These are phyloP conservation scores for Bimuria novae-zelandiae DNA, from an alignment of 2,329 filamentous ascomycete species.

Conservation along the genomic window DNA sequence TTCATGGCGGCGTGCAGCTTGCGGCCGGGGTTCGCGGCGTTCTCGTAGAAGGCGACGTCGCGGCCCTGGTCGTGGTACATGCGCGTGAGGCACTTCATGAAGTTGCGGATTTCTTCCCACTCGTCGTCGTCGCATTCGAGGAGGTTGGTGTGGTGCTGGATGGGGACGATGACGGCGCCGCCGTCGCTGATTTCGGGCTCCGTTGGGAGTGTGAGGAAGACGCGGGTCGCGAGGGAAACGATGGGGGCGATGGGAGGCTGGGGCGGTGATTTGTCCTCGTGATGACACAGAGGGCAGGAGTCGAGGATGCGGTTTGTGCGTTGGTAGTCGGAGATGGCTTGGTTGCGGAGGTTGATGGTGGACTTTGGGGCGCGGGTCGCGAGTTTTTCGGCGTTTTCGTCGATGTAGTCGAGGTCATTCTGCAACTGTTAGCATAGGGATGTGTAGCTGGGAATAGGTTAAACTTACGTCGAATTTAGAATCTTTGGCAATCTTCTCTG, in stretches of 20 bases:
- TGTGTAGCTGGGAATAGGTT: background rate
- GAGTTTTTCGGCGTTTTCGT: constrained; percentile 91
- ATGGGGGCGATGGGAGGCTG: constrained; percentile 77
- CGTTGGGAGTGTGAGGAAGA: constrained; percentile 86
- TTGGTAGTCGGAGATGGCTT: constrained; percentile 85
- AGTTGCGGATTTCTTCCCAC: constrained; percentile 98
- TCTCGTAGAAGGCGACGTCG: constrained; percentile 96
- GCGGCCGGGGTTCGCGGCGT: constrained; percentile 79
- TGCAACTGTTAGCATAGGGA: constrained; percentile 33
- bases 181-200: constrained; percentile 85
- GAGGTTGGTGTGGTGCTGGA: constrained; percentile 84
- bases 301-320: constrained; percentile 87
- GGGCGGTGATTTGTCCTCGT: constrained; percentile 76
- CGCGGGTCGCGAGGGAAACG: constrained; percentile 81
- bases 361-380: constrained; percentile 86
- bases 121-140: constrained; percentile 99
- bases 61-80: constrained; percentile 94
- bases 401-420: constrained; percentile 93
- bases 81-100: constrained; percentile 94
- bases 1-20: constrained; percentile 84
- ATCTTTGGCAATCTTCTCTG: constrained; percentile 93
- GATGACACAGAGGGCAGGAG: constrained; percentile 86
- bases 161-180: constrained; percentile 85
- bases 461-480: constrained; percentile 72
- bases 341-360: constrained; percentile 83